Conservation (phyloP, 805 yeast genomes). For the Candida suzukii region DNA sequence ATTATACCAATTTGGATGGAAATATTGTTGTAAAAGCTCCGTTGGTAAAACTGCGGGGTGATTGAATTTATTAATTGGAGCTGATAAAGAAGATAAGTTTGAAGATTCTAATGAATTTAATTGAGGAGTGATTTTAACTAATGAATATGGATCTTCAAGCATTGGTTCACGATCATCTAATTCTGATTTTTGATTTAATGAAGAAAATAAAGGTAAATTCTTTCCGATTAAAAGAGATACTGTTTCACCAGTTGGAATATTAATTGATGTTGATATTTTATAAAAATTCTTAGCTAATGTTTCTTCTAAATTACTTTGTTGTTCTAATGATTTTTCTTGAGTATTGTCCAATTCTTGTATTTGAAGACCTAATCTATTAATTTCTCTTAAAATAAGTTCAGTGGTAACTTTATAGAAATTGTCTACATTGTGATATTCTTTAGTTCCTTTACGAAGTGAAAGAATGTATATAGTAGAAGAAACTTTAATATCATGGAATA, state of each 20-base stretch:
- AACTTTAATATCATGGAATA: slow-evolving; percentile 63
- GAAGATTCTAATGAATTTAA: slow-evolving; percentile 28
- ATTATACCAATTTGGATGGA: slow-evolving; percentile 60
- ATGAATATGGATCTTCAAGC: slow-evolving; percentile 58
- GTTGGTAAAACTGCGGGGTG: slow-evolving; percentile 28
- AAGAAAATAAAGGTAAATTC: slow-evolving; percentile 75
- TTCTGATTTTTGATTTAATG: slow-evolving; percentile 56
- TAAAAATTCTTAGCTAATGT: slow-evolving; percentile 51
- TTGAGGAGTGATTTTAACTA: slow-evolving; percentile 64
- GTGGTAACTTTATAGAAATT: slow-evolving; percentile 54
- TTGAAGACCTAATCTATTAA: slow-evolving; percentile 34
- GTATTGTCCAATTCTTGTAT: slow-evolving; percentile 9
- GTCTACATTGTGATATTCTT: slow-evolving; percentile 47
- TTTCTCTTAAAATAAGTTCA: slow-evolving; percentile 59
- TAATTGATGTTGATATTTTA: slow-evolving; percentile 47
- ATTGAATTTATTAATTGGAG: slow-evolving; percentile 16
- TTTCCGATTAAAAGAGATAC: slow-evolving; percentile 49
- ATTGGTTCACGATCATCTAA: slow-evolving; percentile 69
- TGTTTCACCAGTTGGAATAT: slow-evolving; percentile 56
- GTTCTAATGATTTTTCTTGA: not conserved
- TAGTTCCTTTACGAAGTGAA: slow-evolving; percentile 40
- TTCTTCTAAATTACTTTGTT: slow-evolving; percentile 24
- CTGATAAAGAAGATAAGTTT: slow-evolving; percentile 39
- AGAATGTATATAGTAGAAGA: slow-evolving; percentile 43
- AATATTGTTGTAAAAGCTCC: slow-evolving; percentile 44